Conservation (phyloP, 768 basidiomycete species). For the Sarcodon sp. region DNA sequence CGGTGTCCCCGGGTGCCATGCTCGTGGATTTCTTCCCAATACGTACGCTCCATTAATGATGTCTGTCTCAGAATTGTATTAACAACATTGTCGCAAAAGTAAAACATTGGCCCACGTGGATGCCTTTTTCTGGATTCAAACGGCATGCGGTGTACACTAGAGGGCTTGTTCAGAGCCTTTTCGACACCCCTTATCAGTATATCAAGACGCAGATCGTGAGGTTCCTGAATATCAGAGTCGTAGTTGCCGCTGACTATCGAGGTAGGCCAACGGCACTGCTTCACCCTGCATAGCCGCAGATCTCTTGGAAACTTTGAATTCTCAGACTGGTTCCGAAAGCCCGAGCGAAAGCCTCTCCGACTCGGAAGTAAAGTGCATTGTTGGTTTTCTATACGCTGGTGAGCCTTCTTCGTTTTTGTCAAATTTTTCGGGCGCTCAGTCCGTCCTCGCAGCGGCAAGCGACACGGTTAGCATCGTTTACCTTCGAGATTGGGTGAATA, state of each 20-base stretch:
- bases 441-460: slow-evolving; percentile 3
- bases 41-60: slow-evolving; percentile 10
- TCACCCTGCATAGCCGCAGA: slow-evolving; percentile 2
- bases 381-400: slow-evolving; percentile 12
- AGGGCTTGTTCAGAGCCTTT: slow-evolving; percentile 5
- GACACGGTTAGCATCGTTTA: slow-evolving; percentile 9
- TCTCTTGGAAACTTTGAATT: neutral
- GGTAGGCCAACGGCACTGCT: slow-evolving; percentile 9
- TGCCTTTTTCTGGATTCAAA: slow-evolving; percentile 13
- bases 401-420: neutral
- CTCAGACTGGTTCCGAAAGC: neutral
- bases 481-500: neutral
- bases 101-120: slow-evolving; percentile 11
- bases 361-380: slow-evolving; percentile 11
- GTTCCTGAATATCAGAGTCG: neutral
- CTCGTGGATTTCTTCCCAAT: slow-evolving; percentile 22
- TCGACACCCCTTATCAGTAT: slow-evolving; percentile 9
- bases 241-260: neutral
- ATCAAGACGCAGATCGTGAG: slow-evolving; percentile 9
- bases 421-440: neutral
- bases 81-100: slow-evolving; percentile 3
- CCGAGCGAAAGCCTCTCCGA: slow-evolving; percentile 4
- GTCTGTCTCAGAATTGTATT: neutral
- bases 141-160: slow-evolving; percentile 7
- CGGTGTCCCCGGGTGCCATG: slow-evolving; percentile 10